A percentile compares a stretch with the other conserved stretches of the same genome.
Evolutionary conservation across 495 filamentous ascomycete species (phyloP).

Genomic region (Aspergillus bridgeri): DNA sequence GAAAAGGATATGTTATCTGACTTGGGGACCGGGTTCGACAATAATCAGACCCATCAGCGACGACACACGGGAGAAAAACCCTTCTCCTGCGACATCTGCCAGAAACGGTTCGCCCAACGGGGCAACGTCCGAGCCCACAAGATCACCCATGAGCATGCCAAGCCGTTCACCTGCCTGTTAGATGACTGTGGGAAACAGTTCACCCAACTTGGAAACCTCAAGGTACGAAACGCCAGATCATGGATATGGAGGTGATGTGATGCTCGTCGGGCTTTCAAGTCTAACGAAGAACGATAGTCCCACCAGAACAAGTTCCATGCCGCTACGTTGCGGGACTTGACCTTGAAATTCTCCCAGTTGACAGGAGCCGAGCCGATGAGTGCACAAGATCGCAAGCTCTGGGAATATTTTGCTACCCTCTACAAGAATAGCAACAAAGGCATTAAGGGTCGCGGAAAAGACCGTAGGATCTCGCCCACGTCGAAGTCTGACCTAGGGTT

Average conservation of each 20-base stretch:
- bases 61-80: constrained; percentile 86
- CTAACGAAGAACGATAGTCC: constrained; percentile 51
- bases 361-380: constrained; percentile 59
- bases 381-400: constrained; percentile 70
- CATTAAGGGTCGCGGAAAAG: constrained; percentile 88
- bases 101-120: constrained; percentile 77
- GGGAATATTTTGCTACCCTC: constrained; percentile 78
- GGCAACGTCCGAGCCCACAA: constrained; percentile 86
- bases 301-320: constrained; percentile 94
- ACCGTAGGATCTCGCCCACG: constrained; percentile 51
- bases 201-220: constrained; percentile 84
- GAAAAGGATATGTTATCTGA: neutral
- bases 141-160: constrained; percentile 72
- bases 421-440: constrained; percentile 96
- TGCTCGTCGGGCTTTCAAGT: neutral
- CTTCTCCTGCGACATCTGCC: constrained; percentile 78
- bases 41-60: constrained; percentile 70
- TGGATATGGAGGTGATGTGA: neutral
- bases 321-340: constrained; percentile 66
- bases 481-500: constrained; percentile 20
- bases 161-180: constrained; percentile 76
- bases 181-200: constrained; percentile 83
- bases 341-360: constrained; percentile 66
- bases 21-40: neutral
- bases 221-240: constrained; percentile 50